Base-by-base conservation (phyloP, 495 filamentous ascomycete genomes). In the Penicillium bovifimosum region DNA sequence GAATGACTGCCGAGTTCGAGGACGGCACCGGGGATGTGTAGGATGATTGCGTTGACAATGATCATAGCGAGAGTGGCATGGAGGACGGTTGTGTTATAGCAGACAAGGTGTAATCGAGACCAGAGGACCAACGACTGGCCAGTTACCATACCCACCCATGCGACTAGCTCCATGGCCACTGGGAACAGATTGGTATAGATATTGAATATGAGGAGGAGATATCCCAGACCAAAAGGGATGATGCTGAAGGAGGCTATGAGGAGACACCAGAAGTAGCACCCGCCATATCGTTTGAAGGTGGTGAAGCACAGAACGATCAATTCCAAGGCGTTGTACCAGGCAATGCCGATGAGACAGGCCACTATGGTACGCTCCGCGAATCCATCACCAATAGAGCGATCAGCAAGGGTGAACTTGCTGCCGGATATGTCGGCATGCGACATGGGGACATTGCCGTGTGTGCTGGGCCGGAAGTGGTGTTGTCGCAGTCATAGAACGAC, bases 101-200 rank as follows among this genome's bases (percentile, higher is more conserved):
- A 41, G 31, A 72, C 60, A 26, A 85, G 70, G 55, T 85, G 78
- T 1, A 86, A 70, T 31, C 83, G 77, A 3, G 82, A 85, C 69
- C 78, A 86, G 17, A 86, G 74, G 11, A 86, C 81, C 17, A 85
- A 60, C 11, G 80, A 81, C 62, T 84, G 81, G 29, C 81, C 81
- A 0, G 80, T 80, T 0, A 86, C 78, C 80, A 84, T 83, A 32
- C 60, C 52, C 5, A 68, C 66, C 83, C 82, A 86, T 9, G 81
- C 81, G 18, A 79, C 49, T 34, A 71, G 63, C 41, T 72, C 59
- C 38, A 79, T 60, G 9, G 66, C 65, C 10, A 73, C 61, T 0
- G 69, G 45, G 58, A 69, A 63, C 28, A 51, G 24, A 18, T 59
- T 70, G 36, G 54, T 57, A 32, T 59, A 61, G 45, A 70, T 53